Base-by-base conservation (phyloP, 2,329 filamentous ascomycete genomes). In the Phaeophleospora eucalypticola region DNA sequence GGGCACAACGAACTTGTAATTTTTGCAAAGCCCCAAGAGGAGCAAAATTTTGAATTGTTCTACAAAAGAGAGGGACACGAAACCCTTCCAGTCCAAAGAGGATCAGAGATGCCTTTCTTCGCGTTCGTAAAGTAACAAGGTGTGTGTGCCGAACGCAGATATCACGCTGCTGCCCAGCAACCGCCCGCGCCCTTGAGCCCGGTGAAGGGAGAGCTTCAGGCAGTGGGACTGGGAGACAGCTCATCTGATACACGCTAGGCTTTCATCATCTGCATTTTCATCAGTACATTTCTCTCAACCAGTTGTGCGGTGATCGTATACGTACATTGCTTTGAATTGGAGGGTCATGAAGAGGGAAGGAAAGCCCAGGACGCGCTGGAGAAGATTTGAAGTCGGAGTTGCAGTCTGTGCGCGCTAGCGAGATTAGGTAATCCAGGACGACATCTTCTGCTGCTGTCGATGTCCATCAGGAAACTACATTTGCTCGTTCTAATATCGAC, bases 41-140 rank as follows among this genome's bases (percentile, higher is more conserved):
- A 19, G 3, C 36, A 33, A 14, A n/a, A 42, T 29, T 14, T 20
- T 19, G 10, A 34, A 33, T 12, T 29, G 6, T 29, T 29, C 24
- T 45, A 9, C 2, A 15, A 20, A 18, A 33, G n/a, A 29, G 12
- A 16, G 4, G 20, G 7, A 3, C 36, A 36, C 32, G 27, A 39
- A 34, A 43, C 29, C 49, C 53, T 44, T 42, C 35, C 34, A 47
- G 35, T 49, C 52, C 47, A 60, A 56, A 40, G n/a, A 48, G 53
- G 49, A 68, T 97, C 91, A 97, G 91, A 96, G 88, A 87, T 94
- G 85, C 89, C 86, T 36, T 48, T 86, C 79, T 85, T 88, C 82
- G 90, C 93, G 91, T 95, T 83, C 91, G 90, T 88, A 79, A 75
- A 74, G 80, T 88, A 94, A 96, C 89, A 97, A 96, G 91, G 86